phyloP scores from a whole-genome alignment of 805 yeast genomes.

The Blastobotrys muscicola region DNA sequence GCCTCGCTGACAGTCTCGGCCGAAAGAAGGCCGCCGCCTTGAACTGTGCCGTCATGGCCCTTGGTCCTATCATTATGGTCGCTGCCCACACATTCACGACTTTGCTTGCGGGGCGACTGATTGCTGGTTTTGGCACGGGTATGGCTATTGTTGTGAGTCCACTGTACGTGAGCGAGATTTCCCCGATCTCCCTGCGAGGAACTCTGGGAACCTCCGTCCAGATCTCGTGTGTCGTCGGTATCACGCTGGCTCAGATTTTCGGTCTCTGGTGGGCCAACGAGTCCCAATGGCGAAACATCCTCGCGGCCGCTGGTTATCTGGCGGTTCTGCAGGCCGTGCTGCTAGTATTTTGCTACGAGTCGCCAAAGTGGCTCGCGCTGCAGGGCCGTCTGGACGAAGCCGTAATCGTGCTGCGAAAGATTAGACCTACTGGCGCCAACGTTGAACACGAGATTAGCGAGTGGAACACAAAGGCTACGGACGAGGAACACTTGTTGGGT shows the following conservation, averaged over 20 bases:
- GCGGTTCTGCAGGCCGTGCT: constrained; percentile 41
- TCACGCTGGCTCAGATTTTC: constrained; percentile 64
- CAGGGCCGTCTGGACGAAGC: constrained; percentile 40
- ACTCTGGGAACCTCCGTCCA: constrained; percentile 85
- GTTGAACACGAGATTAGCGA: constrained; percentile 22
- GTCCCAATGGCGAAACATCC: constrained; percentile 61
- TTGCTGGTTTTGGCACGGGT: constrained; percentile 85
- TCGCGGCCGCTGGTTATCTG: constrained; percentile 50
- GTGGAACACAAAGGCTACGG: constrained; percentile 11
- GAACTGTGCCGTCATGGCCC: constrained; percentile 41
- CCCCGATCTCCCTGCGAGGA: constrained; percentile 64
- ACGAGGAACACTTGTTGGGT: constrained; percentile 1
- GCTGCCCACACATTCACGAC: constrained; percentile 33
- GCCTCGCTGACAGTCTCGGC: constrained; percentile 56
- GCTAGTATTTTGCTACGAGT: constrained; percentile 43
- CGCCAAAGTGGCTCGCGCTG: constrained; percentile 72
- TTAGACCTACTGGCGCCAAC: constrained; percentile 28
- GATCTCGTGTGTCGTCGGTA: constrained; percentile 77
- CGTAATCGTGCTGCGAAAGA: constrained; percentile 25
- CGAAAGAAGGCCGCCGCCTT: constrained; percentile 44
- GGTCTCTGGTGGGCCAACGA: constrained; percentile 62
- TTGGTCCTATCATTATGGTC: constrained; percentile 59
- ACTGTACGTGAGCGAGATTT: constrained; percentile 65
- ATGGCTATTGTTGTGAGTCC: constrained; percentile 80
- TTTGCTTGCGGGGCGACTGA: constrained; percentile 58